phyloP scores from a whole-genome alignment of 805 yeast genomes.

The Candida michaelii region DNA sequence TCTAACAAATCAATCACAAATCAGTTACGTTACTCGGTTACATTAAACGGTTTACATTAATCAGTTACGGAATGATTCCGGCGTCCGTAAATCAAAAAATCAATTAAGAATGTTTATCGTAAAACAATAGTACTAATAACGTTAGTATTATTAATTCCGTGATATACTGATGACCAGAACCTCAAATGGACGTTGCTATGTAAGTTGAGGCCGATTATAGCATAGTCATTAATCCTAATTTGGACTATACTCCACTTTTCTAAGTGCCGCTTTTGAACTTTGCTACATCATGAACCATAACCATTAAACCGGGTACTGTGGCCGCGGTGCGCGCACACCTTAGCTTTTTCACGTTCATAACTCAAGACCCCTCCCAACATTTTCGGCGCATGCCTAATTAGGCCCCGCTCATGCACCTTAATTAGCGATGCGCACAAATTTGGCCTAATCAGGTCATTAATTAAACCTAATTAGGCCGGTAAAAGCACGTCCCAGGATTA shows the following conservation, averaged over 20 bases:
- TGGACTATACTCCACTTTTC: slow-evolving; percentile 4
- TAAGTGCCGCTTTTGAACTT: not conserved
- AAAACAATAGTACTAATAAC: too few relatives aligned
- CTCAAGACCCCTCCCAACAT: slow-evolving; percentile 6
- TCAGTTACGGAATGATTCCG: not conserved
- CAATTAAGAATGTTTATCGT: too few relatives aligned
- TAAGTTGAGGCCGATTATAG: slow-evolving; percentile 1
- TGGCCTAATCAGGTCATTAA: slow-evolving; percentile 15
- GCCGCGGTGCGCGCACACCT: not conserved
- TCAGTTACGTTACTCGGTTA: too few relatives aligned
- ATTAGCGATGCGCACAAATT: not conserved
- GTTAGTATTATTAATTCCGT: too few relatives aligned
- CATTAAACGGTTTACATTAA: too few relatives aligned
- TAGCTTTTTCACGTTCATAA: slow-evolving; percentile 3
- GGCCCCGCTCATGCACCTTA: slow-evolving; percentile 6
- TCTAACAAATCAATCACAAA: not conserved
- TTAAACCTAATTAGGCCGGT: slow-evolving; percentile 4
- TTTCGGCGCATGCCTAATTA: slow-evolving; percentile 13
- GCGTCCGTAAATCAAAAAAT: too few relatives aligned
- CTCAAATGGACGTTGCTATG: not conserved
- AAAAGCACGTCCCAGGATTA: not conserved
- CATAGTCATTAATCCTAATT: not conserved
- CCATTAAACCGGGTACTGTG: not conserved
- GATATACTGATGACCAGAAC: not conserved
- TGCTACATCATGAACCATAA: too few relatives aligned